phyloP scores from a whole-genome alignment of 2,329 filamentous ascomycete species.

The Seiridium unicorne region DNA sequence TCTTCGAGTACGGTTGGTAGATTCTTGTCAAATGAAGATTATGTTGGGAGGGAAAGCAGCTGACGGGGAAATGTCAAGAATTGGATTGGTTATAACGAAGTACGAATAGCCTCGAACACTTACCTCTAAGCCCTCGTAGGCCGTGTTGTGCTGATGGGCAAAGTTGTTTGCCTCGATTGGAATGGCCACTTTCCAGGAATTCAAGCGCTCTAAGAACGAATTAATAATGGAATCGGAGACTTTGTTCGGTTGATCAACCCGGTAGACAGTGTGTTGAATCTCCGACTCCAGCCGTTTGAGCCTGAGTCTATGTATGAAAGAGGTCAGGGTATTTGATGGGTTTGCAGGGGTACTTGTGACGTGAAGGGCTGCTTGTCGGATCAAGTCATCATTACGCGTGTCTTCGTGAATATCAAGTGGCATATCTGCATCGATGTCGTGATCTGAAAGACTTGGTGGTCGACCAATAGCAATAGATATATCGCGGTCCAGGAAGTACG shows the following conservation, averaged over 20 bases:
- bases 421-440: constrained; percentile 26
- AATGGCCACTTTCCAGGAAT: constrained; percentile 23
- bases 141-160: constrained; percentile 21
- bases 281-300: constrained; percentile 28
- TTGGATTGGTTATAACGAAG: no score
- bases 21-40: no score
- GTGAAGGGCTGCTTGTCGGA: constrained; percentile 20
- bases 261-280: constrained; percentile 26
- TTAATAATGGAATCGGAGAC: constrained; percentile 21
- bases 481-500: constrained; percentile 27
- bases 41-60: no score
- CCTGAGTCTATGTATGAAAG: constrained; percentile 25
- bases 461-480: constrained; percentile 27
- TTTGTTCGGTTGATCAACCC: constrained; percentile 22
- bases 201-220: constrained; percentile 21
- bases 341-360: constrained; percentile 18
- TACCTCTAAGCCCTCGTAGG: constrained; percentile 22
- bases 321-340: constrained; percentile 23
- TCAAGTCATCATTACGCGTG: constrained; percentile 18
- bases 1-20: no score
- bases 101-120: no score
- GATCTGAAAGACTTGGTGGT: constrained; percentile 26
- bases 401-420: constrained; percentile 26
- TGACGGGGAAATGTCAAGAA: no score
- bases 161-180: constrained; percentile 23